Base-by-base conservation (phyloP, 139 green algal species). In the Closterium sp. region DNA sequence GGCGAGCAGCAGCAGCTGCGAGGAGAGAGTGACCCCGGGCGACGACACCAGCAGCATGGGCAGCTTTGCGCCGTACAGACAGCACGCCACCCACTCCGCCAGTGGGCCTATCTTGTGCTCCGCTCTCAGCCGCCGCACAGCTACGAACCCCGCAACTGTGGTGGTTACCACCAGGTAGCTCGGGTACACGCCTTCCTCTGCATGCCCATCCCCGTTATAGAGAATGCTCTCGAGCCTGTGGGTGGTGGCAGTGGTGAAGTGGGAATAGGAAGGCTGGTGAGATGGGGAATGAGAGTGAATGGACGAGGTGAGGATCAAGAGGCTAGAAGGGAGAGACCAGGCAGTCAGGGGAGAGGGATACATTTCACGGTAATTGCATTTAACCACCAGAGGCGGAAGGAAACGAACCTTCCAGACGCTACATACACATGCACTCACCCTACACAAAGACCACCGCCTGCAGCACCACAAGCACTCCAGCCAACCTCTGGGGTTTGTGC, bases 11-110 rank as follows among this genome's bases (percentile, higher is more conserved):
- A 94, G 86, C 33, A 96, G 85, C 2, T 87, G 32, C 23, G 83
- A 89, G 32, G 90, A 55, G 9, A 90, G 76, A 0, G 95, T 87
- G 87, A 90, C 28, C 33, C 87, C 84, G 7, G 94, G 94, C 89
- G 98, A 95, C 0, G 97, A 97, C 69, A 99, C 88, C 66, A 97
- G 25, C 55, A 99, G 94, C 96, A 99, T 97, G 23, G 95, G 38
- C 0, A 98, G 94, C 94, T 99, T 99, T 36, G 96, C 95, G 12
- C 84, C 36, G 93, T 98, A 98, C 16, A 97, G 36, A 55, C 95
- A 97, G 85, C 96, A 91, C 4, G 6, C 89, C 33, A 93, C 25
- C 93, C 93, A 95, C 30, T n/a, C 38, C 25, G 85, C 64, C 92
- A 34, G 88, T 85, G 86, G 31, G 10, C 32, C 84, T 32, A 95